Percentiles rank a stretch among this genome's conserved stretches.
phyloP scores from a whole-genome alignment of 1,139 yeast genomes.

The Nakaseomyces sp. region DNA sequence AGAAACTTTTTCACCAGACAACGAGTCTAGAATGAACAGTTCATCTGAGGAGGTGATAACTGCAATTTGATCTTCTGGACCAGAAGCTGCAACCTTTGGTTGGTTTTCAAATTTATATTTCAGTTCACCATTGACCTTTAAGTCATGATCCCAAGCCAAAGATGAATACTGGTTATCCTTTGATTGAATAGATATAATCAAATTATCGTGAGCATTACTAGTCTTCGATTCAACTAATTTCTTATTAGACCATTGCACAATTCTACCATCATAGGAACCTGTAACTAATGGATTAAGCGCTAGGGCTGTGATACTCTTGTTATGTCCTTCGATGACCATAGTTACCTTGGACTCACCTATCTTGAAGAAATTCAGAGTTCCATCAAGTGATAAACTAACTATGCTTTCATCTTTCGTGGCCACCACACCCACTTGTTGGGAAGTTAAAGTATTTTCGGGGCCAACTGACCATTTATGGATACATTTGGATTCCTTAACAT shows the following conservation, averaged over 20 bases:
- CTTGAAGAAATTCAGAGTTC: constrained; percentile 45
- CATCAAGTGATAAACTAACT: constrained; percentile 62
- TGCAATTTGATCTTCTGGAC: constrained; percentile 28
- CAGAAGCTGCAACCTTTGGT: constrained; percentile 48
- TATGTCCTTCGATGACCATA: constrained; percentile 62
- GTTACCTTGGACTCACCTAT: constrained; percentile 34
- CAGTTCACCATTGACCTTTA: constrained; percentile 36
- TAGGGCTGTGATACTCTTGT: constrained; percentile 62
- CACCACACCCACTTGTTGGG: constrained; percentile 78
- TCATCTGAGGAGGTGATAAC: constrained; percentile 33
- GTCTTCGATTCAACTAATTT: constrained; percentile 32
- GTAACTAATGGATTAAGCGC: constrained; percentile 37
- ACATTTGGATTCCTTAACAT: constrained; percentile 35
- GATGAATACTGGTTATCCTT: constrained; percentile 36
- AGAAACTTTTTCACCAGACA: constrained; percentile 24
- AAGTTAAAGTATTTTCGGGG: constrained; percentile 37
- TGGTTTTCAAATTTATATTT: constrained; percentile 42
- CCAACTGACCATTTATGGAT: constrained; percentile 39
- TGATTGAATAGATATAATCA: constrained; percentile 40
- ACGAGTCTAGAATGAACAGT: constrained; percentile 21
- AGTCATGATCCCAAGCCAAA: constrained; percentile 84
- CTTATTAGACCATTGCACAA: constrained; percentile 51
- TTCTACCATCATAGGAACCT: constrained; percentile 80
- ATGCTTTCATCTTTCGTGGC: constrained; percentile 48
- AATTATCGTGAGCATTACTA: constrained; percentile 45